Evolutionary conservation across 257 asterid species (phyloP).

Genomic region (Misopates orontium): DNA sequence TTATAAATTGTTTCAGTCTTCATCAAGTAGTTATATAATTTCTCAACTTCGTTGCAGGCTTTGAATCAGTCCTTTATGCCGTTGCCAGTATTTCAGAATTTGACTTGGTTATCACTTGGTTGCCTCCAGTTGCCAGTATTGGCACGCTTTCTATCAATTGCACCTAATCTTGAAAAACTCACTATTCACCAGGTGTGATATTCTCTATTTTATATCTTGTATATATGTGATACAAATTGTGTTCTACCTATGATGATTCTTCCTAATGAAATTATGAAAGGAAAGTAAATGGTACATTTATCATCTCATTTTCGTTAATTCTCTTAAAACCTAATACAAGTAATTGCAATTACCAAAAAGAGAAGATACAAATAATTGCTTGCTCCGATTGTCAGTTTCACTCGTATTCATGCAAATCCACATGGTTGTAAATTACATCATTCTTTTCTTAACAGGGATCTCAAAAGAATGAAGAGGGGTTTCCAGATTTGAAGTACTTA

Average conservation of each 20-base stretch:
- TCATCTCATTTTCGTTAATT: too few relatives aligned
- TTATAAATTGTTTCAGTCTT: too few relatives aligned
- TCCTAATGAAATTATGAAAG: too few relatives aligned
- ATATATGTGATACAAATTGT: neutral
- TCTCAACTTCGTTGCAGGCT: neutral
- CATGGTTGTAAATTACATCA: neutral
- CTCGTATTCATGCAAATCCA: too few relatives aligned
- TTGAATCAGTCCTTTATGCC: neutral
- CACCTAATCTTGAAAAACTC: neutral
- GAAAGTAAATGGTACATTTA: too few relatives aligned
- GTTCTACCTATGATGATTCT: too few relatives aligned
- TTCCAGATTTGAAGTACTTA: neutral
- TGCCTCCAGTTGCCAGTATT: neutral
- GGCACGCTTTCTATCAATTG: neutral
- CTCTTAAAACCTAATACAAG: too few relatives aligned
- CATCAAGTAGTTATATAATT: neutral
- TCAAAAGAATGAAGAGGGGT: neutral
- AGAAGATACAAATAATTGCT: too few relatives aligned
- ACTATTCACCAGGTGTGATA: neutral
- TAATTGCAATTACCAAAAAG: too few relatives aligned
- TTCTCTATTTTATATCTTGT: neutral
- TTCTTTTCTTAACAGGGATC: neutral
- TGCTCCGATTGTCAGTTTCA: neutral
- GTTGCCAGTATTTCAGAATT: neutral
- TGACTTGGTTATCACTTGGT: constrained; percentile 9